Evolutionary conservation across 2,329 filamentous ascomycete genomes (phyloP).

Genomic region (Alternaria burnsii): DNA sequence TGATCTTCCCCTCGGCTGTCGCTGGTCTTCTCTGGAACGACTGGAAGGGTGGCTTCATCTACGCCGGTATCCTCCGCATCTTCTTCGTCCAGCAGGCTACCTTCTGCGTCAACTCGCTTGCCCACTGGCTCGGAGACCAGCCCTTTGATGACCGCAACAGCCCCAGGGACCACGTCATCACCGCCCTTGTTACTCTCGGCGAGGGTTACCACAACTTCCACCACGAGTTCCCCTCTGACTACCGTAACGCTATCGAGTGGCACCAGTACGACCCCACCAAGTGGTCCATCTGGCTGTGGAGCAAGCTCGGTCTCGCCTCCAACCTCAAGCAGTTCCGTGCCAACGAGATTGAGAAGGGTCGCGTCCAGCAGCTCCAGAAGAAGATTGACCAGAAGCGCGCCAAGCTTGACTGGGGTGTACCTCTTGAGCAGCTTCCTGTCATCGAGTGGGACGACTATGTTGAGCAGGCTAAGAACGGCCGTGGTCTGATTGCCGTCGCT

Average conservation of each 20-base stretch:
- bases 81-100: conserved; percentile 63
- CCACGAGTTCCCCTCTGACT: conserved; percentile 56
- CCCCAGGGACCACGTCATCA: conserved; percentile 55
- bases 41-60: conserved; percentile 60
- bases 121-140: conserved; percentile 61
- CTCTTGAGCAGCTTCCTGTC: conserved; percentile 54
- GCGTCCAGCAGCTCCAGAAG: conserved; percentile 56
- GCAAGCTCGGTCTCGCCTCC: conserved; percentile 54
- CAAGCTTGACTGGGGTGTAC: conserved; percentile 55
- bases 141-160: conserved; percentile 57
- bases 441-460: conserved; percentile 57
- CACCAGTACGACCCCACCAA: conserved; percentile 56
- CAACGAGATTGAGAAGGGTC: conserved; percentile 57
- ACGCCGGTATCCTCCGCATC: conserved; percentile 61
- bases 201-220: conserved; percentile 58
- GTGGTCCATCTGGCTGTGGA: conserved; percentile 56
- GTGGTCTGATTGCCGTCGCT: conserved; percentile 52
- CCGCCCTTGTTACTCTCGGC: conserved; percentile 54
- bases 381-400: conserved; percentile 56
- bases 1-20: conserved; percentile 59
- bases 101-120: conserved; percentile 64
- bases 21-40: conserved; percentile 60
- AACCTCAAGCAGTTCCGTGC: conserved; percentile 56
- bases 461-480: conserved; percentile 54
- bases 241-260: conserved; percentile 55